Evolutionary conservation across 768 basidiomycete genomes (phyloP).

Genomic region (Lentinula guzmanii): DNA sequence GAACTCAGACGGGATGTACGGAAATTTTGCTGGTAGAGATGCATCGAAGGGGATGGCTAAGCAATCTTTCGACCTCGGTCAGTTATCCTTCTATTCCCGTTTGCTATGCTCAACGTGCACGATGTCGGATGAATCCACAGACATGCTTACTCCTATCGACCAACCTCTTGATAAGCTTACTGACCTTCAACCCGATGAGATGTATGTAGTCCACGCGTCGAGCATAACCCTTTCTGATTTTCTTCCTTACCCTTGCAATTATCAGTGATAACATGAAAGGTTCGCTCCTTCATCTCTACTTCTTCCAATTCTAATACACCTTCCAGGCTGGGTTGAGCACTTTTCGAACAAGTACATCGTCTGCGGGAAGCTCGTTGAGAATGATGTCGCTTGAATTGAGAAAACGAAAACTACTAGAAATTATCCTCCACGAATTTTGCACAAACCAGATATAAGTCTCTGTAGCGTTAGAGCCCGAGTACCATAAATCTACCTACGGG

Average conservation of each 20-base stretch:
- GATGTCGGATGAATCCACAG: conserved; percentile 28
- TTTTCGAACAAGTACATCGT: conserved; percentile 90
- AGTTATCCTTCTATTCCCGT: conserved; percentile 18
- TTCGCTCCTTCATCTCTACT: conserved; percentile 20
- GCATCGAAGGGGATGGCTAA: conserved; percentile 97
- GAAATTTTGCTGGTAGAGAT: conserved; percentile 95
- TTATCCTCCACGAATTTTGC: too few species aligned
- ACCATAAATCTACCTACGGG: too few species aligned
- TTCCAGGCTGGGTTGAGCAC: conserved; percentile 85
- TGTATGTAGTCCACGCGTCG: conserved; percentile 44
- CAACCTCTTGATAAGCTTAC: conserved; percentile 78
- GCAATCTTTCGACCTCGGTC: conserved; percentile 91
- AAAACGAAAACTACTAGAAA: background rate
- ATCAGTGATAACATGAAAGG: conserved; percentile 89
- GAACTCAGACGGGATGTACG: conserved; percentile 83
- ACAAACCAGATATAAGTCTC: too few species aligned
- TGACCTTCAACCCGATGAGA: conserved; percentile 75
- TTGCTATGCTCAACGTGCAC: background rate
- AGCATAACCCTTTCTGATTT: background rate
- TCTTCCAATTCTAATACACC: conserved; percentile 1
- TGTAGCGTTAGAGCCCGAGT: too few species aligned
- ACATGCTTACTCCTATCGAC: conserved; percentile 88
- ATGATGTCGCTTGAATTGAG: conserved; percentile 40
- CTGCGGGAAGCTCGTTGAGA: conserved; percentile 85
- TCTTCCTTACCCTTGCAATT: background rate